Conservation (phyloP, 345 rosid species). For the Linum trigynum region DNA sequence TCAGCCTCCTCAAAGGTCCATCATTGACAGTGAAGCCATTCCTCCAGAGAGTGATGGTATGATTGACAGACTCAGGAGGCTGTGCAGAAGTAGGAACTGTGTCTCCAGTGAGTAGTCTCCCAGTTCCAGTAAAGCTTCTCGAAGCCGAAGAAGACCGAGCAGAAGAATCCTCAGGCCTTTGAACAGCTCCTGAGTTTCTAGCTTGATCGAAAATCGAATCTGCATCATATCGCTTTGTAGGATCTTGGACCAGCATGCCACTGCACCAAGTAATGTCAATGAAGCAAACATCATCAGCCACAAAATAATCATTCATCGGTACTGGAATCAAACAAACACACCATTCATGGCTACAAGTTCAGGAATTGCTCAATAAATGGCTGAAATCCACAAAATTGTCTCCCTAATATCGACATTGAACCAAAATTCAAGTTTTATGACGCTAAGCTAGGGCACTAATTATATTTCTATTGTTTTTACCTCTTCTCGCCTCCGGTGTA, state of each 20-base stretch:
- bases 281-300: neutral
- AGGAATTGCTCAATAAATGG: neutral
- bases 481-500: conserved; percentile 90
- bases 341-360: too few species aligned
- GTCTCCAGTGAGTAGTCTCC: conserved; percentile 70
- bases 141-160: conserved; percentile 41
- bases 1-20: conserved; percentile 67
- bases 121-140: conserved; percentile 67
- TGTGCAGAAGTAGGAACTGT: conserved; percentile 44
- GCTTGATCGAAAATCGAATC: conserved; percentile 68
- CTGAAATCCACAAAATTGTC: neutral
- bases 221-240: conserved; percentile 45
- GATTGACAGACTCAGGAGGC: conserved; percentile 49
- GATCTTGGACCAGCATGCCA: conserved; percentile 92
- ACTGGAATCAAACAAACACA: too few species aligned
- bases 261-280: conserved; percentile 25
- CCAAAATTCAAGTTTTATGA: neutral
- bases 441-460: neutral
- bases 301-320: too few species aligned
- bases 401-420: neutral
- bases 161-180: conserved; percentile 41
- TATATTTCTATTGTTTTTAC: conserved; percentile 18
- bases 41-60: conserved; percentile 73
- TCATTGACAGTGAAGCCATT: conserved; percentile 87
- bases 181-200: conserved; percentile 51